Base-by-base conservation (phyloP, 148 eudicot species). In the Cornus kousa region DNA sequence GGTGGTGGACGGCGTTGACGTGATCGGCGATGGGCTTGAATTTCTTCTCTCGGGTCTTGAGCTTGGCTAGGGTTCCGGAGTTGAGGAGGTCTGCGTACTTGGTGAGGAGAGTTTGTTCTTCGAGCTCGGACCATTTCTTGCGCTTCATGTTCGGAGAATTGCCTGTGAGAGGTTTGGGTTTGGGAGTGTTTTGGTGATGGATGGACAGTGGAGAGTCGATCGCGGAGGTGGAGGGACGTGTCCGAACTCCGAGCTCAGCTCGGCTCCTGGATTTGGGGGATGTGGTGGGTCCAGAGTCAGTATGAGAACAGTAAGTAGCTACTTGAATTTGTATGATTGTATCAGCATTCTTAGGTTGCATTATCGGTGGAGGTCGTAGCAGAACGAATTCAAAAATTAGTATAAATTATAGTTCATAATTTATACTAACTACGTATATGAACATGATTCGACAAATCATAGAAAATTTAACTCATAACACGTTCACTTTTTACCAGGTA, bases 1-100 rank as follows among this genome's bases (percentile, higher is more conserved):
- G 86, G 78, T 93, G 95, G 78, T 95, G 95, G 20, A 85, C 55
- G 75, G 90, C 50, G 76, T 91, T 95, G 57, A 95, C 89, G 79
- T 90, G 93, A 67, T 92, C 97, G 5, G 98, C 98, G 53, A 95
- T 91, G 40, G 98, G 97, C 82, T 88, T 91, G 91, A 95, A 95
- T 70, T 95, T 95, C 72, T 95, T 95, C 88, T 95, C 97, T 5
- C 98, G 77, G 40, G 97, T 94, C 68, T 85, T 91, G 71, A 92
- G 85, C 82, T 94, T 94, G 16, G 90, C 65, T 72, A 94, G 87
- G 70, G 85, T 62, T 40, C 97, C 97, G n/a, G 88, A 78, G 35
- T 81, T 78, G 70, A 80, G 82, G 9, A 92, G 88, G 33, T 87
- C 89, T 0, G 94, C 82, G 84, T 95, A 95, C 73, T 90, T 91